A percentile compares a stretch with the other conserved stretches of the same genome.
Evolutionary conservation across 306 rosid genomes (phyloP).

Genomic region (Quercus gilva): DNA sequence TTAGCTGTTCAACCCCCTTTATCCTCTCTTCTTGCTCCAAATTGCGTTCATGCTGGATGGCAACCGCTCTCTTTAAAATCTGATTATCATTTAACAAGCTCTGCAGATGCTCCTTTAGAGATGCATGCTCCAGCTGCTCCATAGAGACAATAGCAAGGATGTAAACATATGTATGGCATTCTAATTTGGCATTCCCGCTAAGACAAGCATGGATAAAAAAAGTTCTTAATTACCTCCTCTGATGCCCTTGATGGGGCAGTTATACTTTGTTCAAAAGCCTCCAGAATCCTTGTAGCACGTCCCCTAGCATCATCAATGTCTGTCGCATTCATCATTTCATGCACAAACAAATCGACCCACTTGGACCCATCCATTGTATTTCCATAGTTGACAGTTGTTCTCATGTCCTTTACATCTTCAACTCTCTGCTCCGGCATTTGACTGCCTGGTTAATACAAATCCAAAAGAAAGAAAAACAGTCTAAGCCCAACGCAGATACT

Average conservation of each 20-base stretch:
- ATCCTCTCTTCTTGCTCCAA: slow-evolving; percentile 40
- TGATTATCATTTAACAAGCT: slow-evolving; percentile 41
- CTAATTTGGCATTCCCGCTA: not conserved
- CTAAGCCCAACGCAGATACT: not conserved
- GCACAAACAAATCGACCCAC: slow-evolving; percentile 46
- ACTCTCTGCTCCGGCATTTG: slow-evolving; percentile 19
- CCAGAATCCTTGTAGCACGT: slow-evolving; percentile 37
- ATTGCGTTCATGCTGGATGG: slow-evolving; percentile 41
- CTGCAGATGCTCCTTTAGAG: slow-evolving; percentile 34
- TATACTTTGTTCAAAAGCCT: slow-evolving; percentile 34
- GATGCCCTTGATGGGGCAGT: slow-evolving; percentile 22
- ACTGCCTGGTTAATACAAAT: slow-evolving; percentile 25
- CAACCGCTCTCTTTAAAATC: slow-evolving; percentile 40
- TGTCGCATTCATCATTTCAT: slow-evolving; percentile 33
- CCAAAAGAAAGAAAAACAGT: not conserved
- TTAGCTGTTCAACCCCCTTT: slow-evolving; percentile 34
- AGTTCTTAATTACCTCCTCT: slow-evolving; percentile 21
- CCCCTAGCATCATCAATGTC: slow-evolving; percentile 30
- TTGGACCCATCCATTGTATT: slow-evolving; percentile 12
- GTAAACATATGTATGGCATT: not conserved
- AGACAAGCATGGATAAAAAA: not conserved
- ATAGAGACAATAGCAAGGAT: not conserved
- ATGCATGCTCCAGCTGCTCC: slow-evolving; percentile 27
- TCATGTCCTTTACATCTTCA: slow-evolving; percentile 11
- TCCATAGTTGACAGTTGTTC: not conserved